phyloP scores from a whole-genome alignment of 164 flowering plant species.

The Buxus sempervirens region DNA sequence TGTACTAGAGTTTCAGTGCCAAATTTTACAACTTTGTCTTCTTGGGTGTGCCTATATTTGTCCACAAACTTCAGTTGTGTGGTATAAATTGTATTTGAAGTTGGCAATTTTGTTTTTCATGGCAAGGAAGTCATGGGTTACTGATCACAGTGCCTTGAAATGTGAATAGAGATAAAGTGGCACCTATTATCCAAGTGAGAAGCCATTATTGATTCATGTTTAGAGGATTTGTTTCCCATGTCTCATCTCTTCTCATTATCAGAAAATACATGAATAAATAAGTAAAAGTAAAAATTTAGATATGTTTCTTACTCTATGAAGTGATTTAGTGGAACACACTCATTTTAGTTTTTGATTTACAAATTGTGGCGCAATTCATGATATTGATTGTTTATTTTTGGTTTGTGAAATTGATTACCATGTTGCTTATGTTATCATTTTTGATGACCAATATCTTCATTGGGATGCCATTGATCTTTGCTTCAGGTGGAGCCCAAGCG shows the following conservation, averaged over 20 bases:
- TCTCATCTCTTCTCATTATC: not conserved
- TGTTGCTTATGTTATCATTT: not conserved
- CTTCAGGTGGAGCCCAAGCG: slow-evolving; percentile 54
- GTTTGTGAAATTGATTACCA: no score
- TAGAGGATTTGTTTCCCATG: not conserved
- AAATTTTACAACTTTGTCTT: no score
- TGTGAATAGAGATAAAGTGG: not conserved
- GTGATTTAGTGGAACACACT: not conserved
- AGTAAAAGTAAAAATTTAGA: not conserved
- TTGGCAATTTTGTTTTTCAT: no score
- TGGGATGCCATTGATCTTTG: not conserved
- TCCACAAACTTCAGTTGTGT: no score
- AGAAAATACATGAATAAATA: not conserved
- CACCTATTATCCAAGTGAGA: not conserved
- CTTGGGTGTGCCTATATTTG: no score
- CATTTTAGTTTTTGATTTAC: not conserved
- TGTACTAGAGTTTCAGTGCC: no score
- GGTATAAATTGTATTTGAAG: no score
- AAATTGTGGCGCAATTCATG: not conserved
- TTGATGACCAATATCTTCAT: not conserved
- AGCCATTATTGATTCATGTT: not conserved
- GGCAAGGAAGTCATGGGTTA: no score
- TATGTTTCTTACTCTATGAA: not conserved
- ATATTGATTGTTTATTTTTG: no score
- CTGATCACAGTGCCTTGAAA: not conserved